These are phyloP conservation scores for Styphnolobium japonicum DNA, from an alignment of 306 rosid species.

Conservation along the genomic window DNA sequence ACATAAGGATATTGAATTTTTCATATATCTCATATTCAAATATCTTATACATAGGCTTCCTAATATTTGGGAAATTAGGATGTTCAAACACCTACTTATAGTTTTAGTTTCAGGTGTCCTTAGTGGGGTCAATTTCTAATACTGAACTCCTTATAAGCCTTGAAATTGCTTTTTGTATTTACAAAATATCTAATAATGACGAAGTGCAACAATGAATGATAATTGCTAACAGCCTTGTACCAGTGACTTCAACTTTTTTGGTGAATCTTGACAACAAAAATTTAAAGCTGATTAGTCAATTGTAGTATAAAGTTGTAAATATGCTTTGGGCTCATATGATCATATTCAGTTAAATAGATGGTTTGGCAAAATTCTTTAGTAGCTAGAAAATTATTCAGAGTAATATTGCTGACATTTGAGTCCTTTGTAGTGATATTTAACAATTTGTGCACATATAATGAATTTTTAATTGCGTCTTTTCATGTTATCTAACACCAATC, in stretches of 20 bases:
- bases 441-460: background rate
- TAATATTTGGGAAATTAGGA: too few species aligned
- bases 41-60: background rate
- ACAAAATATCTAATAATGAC: background rate
- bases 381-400: background rate
- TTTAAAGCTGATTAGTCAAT: background rate
- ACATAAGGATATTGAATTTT: background rate
- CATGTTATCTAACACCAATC: background rate
- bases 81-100: background rate
- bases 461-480: background rate
- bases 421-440: background rate
- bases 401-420: background rate
- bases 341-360: constrained; percentile 10
- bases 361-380: background rate
- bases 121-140: background rate
- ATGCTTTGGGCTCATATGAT: background rate
- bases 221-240: background rate
- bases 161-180: background rate
- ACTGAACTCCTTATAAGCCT: background rate
- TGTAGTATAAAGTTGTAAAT: background rate
- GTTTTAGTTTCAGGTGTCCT: background rate
- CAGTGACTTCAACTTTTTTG: background rate
- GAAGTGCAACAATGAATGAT: background rate
- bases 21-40: background rate
- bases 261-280: background rate